Base-by-base conservation (phyloP, 1,284 basidiomycete species). In the Trametes sp. region DNA sequence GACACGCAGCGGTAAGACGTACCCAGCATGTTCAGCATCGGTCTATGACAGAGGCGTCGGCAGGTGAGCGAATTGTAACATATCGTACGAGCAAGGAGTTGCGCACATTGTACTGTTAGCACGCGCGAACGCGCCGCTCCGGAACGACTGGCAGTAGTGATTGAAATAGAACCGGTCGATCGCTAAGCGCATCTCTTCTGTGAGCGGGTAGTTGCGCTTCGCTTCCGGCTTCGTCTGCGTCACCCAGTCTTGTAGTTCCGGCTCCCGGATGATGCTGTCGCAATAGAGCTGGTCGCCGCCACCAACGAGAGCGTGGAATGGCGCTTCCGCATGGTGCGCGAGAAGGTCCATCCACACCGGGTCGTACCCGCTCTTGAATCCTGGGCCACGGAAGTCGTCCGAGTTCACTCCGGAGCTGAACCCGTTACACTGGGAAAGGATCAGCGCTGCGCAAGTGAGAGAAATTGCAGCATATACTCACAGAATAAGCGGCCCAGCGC, bases 261-360 rank as follows among this genome's bases (percentile, higher is more conserved):
- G 89, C 70, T 94, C 92, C 58, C 89, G 86, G 65, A 76, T 83
- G 56, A 76, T 89, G 84, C 80, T 79, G 69, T 93, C 93, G 65
- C 91, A 94, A 71, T 94, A 94, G 11, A 94, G 78, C 72, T 94
- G 93, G 72, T 94, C 93, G 8, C 93, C 93, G 29, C 94, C 94
- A 23, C 94, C 94, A 5, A 95, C 85, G 44, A 95, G 78, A 8
- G 84, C 88, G 74, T 98, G 97, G 75, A 94, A 97, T 0, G 96
- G 95, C 63, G 83, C 80, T 69, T 87, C 82, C 2, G 84, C 82
- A 72, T 99, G 97, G 69, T 92, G 89, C 45, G 84, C 79, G 31
- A 99, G 84, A 44, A 98, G 77, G 76, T 99, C 96, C 68, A 90
- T 84, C 97, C 97, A 99, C 10, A 98, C 87, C 11, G 93, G 94